These are phyloP conservation scores for Citrus maxima DNA, from an alignment of 345 rosid genomes.

Conservation along the genomic window DNA sequence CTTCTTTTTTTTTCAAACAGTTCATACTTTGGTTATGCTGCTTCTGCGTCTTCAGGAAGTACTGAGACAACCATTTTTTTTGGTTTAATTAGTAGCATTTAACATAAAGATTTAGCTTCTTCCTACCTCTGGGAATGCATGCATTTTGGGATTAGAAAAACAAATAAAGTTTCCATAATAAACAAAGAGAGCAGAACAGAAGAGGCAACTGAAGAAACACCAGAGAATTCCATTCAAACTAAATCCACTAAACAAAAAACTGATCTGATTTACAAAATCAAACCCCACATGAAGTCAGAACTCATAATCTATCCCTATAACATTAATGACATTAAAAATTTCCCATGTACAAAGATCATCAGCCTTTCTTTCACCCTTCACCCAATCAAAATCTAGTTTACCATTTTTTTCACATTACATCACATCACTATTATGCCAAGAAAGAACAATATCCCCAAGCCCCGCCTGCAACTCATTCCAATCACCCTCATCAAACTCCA, in stretches of 20 bases:
- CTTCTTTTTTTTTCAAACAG: too few relatives aligned
- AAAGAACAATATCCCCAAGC: constrained; percentile 55
- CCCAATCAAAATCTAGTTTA: neutral
- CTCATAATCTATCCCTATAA: neutral
- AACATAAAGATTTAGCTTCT: neutral
- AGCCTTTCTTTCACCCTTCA: neutral
- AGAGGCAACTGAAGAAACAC: neutral
- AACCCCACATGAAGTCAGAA: neutral
- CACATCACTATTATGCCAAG: constrained; percentile 47
- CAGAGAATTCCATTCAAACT: neutral
- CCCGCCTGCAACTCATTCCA: constrained; percentile 65
- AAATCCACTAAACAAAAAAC: neutral
- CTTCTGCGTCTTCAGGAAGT: neutral
- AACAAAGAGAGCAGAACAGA: neutral
- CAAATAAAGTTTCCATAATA: neutral
- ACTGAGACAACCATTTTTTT: neutral
- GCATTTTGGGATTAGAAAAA: neutral
- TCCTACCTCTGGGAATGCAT: neutral
- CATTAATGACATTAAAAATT: neutral
- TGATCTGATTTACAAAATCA: neutral
- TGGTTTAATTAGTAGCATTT: neutral
- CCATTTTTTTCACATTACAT: constrained; percentile 18
- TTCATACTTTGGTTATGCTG: neutral
- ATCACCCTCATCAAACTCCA: constrained; percentile 49
- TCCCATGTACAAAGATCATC: constrained; percentile 1